Evolutionary conservation across 352 stramenopile genomes (phyloP).

Genomic region (Phytophthora sp.): DNA sequence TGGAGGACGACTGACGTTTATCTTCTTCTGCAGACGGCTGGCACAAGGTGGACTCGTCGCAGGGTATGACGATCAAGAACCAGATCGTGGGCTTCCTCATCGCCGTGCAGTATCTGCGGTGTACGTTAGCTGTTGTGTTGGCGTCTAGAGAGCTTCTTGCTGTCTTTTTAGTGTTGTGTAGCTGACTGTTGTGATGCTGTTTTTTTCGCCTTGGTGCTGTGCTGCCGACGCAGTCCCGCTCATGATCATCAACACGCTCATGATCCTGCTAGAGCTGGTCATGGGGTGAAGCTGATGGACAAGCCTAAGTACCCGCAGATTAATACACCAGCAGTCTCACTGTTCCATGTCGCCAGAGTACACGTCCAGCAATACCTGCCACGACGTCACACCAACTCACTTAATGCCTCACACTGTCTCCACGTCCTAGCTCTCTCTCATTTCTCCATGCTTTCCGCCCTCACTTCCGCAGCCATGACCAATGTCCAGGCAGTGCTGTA

Average conservation of each 20-base stretch:
- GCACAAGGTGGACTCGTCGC: constrained; percentile 80
- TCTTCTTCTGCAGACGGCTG: constrained; percentile 65
- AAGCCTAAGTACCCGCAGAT: constrained; percentile 1
- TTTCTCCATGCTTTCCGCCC: neutral
- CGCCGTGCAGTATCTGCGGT: constrained; percentile 84
- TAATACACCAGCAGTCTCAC: constrained; percentile 14
- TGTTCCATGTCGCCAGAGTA: neutral
- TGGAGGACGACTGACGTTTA: neutral
- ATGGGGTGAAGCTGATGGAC: constrained; percentile 51
- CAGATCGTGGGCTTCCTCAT: constrained; percentile 86
- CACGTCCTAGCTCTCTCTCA: neutral
- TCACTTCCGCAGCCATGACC: no score
- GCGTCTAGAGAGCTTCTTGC: neutral
- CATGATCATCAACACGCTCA: constrained; percentile 81
- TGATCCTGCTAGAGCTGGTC: constrained; percentile 83
- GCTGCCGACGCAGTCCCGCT: constrained; percentile 67
- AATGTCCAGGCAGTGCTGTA: no score
- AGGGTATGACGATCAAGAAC: constrained; percentile 89
- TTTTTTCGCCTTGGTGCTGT: neutral
- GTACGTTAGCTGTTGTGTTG: constrained; percentile 42
- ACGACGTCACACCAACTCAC: neutral
- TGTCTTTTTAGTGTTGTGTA: no score
- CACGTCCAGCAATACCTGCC: neutral
- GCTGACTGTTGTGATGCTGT: neutral
- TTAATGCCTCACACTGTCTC: no score